Percentiles rank a stretch among this genome's conserved stretches.
Evolutionary conservation across 208 protist genomes (phyloP).

Genomic region (Acanthamoeba healyi): DNA sequence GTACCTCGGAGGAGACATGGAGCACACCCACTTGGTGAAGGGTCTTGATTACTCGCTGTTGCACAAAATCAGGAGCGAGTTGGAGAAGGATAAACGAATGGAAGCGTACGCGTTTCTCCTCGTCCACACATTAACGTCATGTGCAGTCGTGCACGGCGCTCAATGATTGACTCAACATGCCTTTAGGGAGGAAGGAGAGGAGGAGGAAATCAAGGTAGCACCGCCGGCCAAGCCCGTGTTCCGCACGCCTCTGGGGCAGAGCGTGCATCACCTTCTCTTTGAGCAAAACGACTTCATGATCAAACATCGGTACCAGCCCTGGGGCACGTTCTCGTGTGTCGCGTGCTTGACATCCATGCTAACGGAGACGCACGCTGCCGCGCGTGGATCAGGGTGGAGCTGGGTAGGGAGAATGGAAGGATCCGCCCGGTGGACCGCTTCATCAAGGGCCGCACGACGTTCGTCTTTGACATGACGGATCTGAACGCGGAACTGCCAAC

Average conservation of each 20-base stretch:
- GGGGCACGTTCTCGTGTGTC: too few species aligned
- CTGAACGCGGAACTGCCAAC: slow-evolving; percentile 17
- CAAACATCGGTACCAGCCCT: slow-evolving; percentile 40
- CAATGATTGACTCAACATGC: too few species aligned
- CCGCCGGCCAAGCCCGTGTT: background rate
- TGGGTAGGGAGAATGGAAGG: slow-evolving; percentile 10
- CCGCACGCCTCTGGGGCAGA: slow-evolving; percentile 8
- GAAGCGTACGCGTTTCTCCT: background rate
- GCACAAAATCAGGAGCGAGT: slow-evolving; percentile 80
- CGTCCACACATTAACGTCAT: background rate
- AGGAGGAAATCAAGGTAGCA: slow-evolving; percentile 19
- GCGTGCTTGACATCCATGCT: too few species aligned
- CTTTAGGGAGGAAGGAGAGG: background rate
- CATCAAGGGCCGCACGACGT: slow-evolving; percentile 28
- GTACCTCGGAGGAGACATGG: slow-evolving; percentile 90
- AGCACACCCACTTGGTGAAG: slow-evolving; percentile 92
- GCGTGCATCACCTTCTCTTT: slow-evolving; percentile 19
- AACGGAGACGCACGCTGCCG: background rate
- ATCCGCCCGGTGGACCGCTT: slow-evolving; percentile 7
- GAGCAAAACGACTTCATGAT: slow-evolving; percentile 52
- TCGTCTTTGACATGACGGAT: slow-evolving; percentile 28
- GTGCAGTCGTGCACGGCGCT: background rate
- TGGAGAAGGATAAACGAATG: background rate
- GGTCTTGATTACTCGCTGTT: slow-evolving; percentile 91
- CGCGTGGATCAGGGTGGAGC: background rate